Evolutionary conservation across 1,284 basidiomycete species (phyloP).

Genomic region (Trichosporon sp.): DNA sequence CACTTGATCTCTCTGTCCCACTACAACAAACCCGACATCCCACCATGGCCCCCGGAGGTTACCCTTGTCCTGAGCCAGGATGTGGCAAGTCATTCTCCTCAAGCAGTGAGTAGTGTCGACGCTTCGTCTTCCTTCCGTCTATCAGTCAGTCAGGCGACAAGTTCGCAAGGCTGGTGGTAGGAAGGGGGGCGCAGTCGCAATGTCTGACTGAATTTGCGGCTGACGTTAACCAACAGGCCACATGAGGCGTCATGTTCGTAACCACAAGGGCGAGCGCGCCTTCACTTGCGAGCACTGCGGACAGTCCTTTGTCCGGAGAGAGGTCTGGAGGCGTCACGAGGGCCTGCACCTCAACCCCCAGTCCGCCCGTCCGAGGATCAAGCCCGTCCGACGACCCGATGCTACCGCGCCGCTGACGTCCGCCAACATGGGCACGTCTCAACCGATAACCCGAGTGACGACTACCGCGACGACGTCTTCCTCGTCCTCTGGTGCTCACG

Average conservation of each 20-base stretch:
- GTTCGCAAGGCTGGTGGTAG: not conserved
- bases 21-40: not conserved
- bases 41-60: slow-evolving; percentile 17
- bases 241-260: slow-evolving; percentile 27
- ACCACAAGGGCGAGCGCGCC: slow-evolving; percentile 23
- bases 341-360: slow-evolving; percentile 27
- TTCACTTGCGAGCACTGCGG: slow-evolving; percentile 28
- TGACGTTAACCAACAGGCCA: slow-evolving; percentile 25
- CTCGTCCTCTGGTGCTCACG: slow-evolving; percentile 9
- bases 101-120: slow-evolving; percentile 12
- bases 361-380: slow-evolving; percentile 26
- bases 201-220: not conserved
- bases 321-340: slow-evolving; percentile 29
- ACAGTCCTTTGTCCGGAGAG: slow-evolving; percentile 25
- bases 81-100: slow-evolving; percentile 19
- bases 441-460: slow-evolving; percentile 9
- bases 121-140: not conserved
- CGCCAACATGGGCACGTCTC: not conserved
- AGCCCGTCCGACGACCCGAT: slow-evolving; percentile 23
- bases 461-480: slow-evolving; percentile 14
- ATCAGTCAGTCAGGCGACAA: not conserved
- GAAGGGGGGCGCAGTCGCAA: not conserved
- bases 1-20: not conserved
- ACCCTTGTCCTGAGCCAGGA: slow-evolving; percentile 19
- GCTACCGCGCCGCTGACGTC: not conserved